Base-by-base conservation (phyloP, 1,139 yeast species). In the Meyerozyma elateridarum region DNA sequence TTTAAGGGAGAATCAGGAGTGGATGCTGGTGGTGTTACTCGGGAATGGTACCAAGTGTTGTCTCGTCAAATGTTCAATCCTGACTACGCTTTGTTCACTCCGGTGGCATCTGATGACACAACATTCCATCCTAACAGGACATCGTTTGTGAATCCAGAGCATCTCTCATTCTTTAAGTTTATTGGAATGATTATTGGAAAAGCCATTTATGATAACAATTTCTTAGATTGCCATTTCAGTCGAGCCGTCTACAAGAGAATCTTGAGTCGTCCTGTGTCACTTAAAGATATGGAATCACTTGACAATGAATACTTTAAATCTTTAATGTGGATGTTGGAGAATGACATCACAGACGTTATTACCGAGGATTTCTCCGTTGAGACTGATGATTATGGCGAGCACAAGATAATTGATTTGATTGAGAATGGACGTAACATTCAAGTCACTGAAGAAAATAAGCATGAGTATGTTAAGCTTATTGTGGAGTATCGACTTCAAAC, bases 51-150 rank as follows among this genome's bases (percentile, higher is more conserved):
- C 51, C 97, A 88, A 53, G 95, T 89, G 7, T 61, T 93, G 36
- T 82, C 96, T 0, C 70, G 96, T 40, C 97, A 91, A 56, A 89
- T 93, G 85, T 88, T 91, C 60, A 89, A 91, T 52, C 95, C 98
- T 0, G 96, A 88, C 49, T 89, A 89, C 61, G 97, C 96, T 0
- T 63, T 93, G 38, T 93, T 91, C 52, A 71, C 85, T 0, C 96
- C 98, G 0, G 95, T 88, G 32, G 87, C 95, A 0, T 76, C 95
- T 2, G 98, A 91, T 52, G 81, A 82, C 39, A 87, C 95, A 0
- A 88, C 97, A 0, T 91, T 88, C 70, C 97, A 91, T 55, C 97
- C 98, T 4, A 91, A 91, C 54, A 65, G 96, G 42, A 83, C 94
- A 0, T 88, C 96, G 0, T 85, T 87, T 64, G 85, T 88, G 21